A percentile compares a stretch with the other conserved stretches of the same genome.
These are phyloP conservation scores for sweet orange (Citrus sinensis) DNA, from an alignment of 345 rosid genomes.

Conservation along the genomic window DNA sequence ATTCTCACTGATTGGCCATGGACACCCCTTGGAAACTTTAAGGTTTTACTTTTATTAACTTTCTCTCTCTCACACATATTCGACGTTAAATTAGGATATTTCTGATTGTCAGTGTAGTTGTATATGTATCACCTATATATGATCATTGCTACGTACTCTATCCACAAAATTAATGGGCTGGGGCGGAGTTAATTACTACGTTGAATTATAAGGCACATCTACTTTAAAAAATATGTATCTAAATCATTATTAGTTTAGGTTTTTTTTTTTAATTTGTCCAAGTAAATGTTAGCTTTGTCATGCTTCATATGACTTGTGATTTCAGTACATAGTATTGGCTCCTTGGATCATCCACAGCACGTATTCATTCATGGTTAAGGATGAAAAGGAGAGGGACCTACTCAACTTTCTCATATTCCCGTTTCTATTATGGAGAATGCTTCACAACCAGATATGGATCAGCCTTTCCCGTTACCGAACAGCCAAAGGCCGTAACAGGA, in stretches of 20 bases:
- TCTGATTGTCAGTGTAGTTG: not conserved
- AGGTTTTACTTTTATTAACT: constrained; percentile 17
- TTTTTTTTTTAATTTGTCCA: too few species aligned
- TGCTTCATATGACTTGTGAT: too few species aligned
- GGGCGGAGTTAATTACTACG: too few species aligned
- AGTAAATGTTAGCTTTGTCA: too few species aligned
- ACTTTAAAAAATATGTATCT: too few species aligned
- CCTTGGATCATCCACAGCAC: constrained; percentile 47
- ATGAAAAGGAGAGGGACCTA: constrained; percentile 31
- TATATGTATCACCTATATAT: too few species aligned
- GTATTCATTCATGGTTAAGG: constrained; percentile 20
- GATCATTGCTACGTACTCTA: too few species aligned
- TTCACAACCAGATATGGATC: constrained; percentile 60
- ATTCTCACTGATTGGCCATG: constrained; percentile 57
- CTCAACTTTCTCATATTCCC: constrained; percentile 24
- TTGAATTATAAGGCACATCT: too few species aligned
- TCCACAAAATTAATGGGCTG: too few species aligned
- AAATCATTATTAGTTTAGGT: too few species aligned
- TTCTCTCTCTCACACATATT: not conserved
- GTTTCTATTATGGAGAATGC: constrained; percentile 26
- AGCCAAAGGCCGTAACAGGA: constrained; percentile 45
- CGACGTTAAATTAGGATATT: not conserved
- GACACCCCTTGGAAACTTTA: constrained; percentile 45
- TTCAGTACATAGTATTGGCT: constrained; percentile 42
- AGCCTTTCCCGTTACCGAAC: constrained; percentile 40